Evolutionary conservation across 257 asterid genomes (phyloP).

Genomic region (Oldenlandia corymbosa): DNA sequence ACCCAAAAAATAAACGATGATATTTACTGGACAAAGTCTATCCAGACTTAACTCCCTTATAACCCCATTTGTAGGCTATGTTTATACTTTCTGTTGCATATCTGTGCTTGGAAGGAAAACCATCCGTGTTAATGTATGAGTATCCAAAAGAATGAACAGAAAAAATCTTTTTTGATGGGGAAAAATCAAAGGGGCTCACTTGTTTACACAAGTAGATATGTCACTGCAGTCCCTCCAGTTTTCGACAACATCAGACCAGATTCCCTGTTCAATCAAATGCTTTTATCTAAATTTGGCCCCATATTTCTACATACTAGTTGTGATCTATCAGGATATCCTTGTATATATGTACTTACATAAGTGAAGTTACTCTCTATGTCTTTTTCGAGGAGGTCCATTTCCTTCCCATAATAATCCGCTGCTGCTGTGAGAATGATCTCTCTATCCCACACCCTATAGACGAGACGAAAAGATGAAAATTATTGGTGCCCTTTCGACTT

Average conservation of each 20-base stretch:
- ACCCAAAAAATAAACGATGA: too few relatives aligned
- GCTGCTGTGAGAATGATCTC: slow-evolving; percentile 91
- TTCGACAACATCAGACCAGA: slow-evolving; percentile 64
- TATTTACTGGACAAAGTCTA: slow-evolving; percentile 68
- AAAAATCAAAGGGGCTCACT: slow-evolving; percentile 35
- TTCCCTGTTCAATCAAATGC: slow-evolving; percentile 40
- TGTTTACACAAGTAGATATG: slow-evolving; percentile 52
- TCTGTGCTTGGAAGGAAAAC: slow-evolving; percentile 25
- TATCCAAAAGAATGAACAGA: neutral
- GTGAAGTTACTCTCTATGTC: slow-evolving; percentile 64
- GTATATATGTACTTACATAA: slow-evolving; percentile 36
- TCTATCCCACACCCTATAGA: slow-evolving; percentile 79
- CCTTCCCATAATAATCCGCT: slow-evolving; percentile 71
- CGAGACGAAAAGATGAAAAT: neutral
- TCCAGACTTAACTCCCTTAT: slow-evolving; percentile 69
- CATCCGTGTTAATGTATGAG: too few relatives aligned
- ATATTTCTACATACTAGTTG: neutral
- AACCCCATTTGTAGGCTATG: slow-evolving; percentile 85
- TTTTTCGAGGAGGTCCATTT: slow-evolving; percentile 57
- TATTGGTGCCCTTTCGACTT: neutral
- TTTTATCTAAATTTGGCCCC: neutral
- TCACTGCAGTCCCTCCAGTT: slow-evolving; percentile 70
- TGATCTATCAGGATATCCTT: neutral
- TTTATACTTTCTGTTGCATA: slow-evolving; percentile 76
- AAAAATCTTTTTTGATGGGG: neutral